phyloP scores from a whole-genome alignment of 306 rosid genomes.

The Quercus alba region DNA sequence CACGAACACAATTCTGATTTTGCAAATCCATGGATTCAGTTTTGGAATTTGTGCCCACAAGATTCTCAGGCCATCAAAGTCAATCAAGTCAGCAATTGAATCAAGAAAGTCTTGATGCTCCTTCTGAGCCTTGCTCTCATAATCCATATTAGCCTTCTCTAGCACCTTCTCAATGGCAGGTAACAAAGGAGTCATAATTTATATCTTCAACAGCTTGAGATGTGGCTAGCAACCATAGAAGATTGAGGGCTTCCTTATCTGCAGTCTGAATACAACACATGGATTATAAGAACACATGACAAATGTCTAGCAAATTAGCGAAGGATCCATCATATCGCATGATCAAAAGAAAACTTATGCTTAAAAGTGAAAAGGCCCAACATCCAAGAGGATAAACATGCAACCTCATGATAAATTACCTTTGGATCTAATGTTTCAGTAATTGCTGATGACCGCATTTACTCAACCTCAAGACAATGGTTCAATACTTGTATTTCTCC shows the following conservation, averaged over 20 bases:
- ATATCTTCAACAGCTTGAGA: slow-evolving; percentile 81
- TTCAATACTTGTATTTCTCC: slow-evolving; percentile 25
- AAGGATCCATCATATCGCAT: not conserved
- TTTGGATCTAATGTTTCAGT: slow-evolving; percentile 30
- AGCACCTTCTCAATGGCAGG: too few species aligned
- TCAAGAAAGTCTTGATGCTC: too few species aligned
- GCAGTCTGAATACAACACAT: slow-evolving; percentile 40
- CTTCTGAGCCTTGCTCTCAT: too few species aligned
- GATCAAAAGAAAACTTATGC: not conserved
- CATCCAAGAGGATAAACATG: not conserved
- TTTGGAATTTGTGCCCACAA: slow-evolving; percentile 10
- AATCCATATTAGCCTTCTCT: too few species aligned
- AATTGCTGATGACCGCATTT: slow-evolving; percentile 40
- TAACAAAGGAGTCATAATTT: not conserved
- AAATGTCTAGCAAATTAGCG: slow-evolving; percentile 1
- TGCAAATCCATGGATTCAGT: slow-evolving; percentile 15
- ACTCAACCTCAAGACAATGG: not conserved
- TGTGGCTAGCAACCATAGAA: slow-evolving; percentile 83
- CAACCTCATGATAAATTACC: slow-evolving; percentile 25
- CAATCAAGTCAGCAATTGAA: too few species aligned
- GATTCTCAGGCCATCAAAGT: slow-evolving; percentile 6
- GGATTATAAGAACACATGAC: slow-evolving; percentile 15
- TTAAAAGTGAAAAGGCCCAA: not conserved
- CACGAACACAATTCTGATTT: slow-evolving; percentile 24
- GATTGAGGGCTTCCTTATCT: slow-evolving; percentile 66